Evolutionary conservation across 176 grass and related monocot species (phyloP), one percentile per base, ranked within the genome.

Genomic region (Musa itinerans): DNA sequence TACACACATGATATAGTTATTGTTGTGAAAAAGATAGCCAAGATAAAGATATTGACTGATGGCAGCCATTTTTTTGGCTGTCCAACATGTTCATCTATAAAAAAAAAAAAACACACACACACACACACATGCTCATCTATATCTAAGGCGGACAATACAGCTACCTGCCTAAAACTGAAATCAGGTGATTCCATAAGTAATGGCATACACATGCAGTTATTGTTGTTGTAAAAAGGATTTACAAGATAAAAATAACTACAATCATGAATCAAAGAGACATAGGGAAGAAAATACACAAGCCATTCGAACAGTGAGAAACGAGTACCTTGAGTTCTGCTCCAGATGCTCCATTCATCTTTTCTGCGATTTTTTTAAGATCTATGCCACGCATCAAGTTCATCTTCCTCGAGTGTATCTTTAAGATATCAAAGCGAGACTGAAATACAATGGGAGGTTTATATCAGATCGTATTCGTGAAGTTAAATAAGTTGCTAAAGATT

Each of bases 311-410:
- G 0, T 19, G 20, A n/a, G 34, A 50, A 83, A 78, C 19, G 74
- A 80, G 74, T 11, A 98, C 95, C 95, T 98, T 98, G 9, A 98
- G 88, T 83, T 98, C 95, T 43, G 95, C 95, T 78, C 95, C 95
- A 13, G 95, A 98, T 34, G 90, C 95, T 1, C 95, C 95, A 77
- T 98, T 93, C 95, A 98, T 98, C 73, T 98, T 98, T 71, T 78
- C 95, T 2, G 95, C 95, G 2, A 98, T 93, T 82, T 98, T 98
- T 82, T 98, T 98, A 69, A 98, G 90, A 81, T 98, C 95, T 78
- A 98, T 98, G 21, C 95, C 88, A 53, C 95, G 86, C 95, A 98
- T 94, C 84, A 98, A 86, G 79, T 98, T 98, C 95, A 98, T 98
- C 73, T 83, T 98, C 70, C 95, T 94, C 27, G 95, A 98, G 84